Base-by-base conservation (phyloP, 768 basidiomycete genomes). In the Hemileccinum rubropunctum region DNA sequence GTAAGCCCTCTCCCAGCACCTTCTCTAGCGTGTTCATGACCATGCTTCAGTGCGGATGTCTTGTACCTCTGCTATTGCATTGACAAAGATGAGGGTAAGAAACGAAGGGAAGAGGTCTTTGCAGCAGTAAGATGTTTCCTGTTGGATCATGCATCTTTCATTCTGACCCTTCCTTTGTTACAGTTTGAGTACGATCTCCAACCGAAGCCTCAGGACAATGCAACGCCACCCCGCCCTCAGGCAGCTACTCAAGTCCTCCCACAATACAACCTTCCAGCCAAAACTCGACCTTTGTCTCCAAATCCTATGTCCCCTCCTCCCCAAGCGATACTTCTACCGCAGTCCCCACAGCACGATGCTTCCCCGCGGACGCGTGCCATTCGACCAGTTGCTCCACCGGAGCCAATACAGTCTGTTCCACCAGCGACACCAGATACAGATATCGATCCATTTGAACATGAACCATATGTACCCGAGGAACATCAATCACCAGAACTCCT, bases 31-130 rank as follows among this genome's bases (percentile, higher is more conserved):
- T 45, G 36, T 48, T 21, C 8, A 17, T 45, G 36, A 53, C 36
- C 21, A 38, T 42, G 20, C 14, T 45, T 20, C 50, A 84, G 82
- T 12, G 80, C 82, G 49, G 84, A 86, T 58, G 77, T 82, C 9
- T 53, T 86, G 50, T 86, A 83, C 60, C 71, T 86, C 39, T 86
- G 85, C 57, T 82, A 83, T 58, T 81, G 81, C 52, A 80, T 86
- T 37, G 84, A 85, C 59, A 73, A 78, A 52, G 79, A 81, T 23
- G 66, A 70, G 3, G 80, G 81, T 3, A 71, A 77, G 35, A 66
- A 65, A 36, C 80, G 77, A 44, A 73, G 73, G 45, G 71, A 74
- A 27, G 76, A 82, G 56, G 83, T 82, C 12, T 79, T 78, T 52
- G 67, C 72, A 18, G 78, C 82, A 30, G 83, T 85, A 56, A 65